phyloP scores from a whole-genome alignment of 1,284 basidiomycete genomes.

The Rhodotorula sp. region DNA sequence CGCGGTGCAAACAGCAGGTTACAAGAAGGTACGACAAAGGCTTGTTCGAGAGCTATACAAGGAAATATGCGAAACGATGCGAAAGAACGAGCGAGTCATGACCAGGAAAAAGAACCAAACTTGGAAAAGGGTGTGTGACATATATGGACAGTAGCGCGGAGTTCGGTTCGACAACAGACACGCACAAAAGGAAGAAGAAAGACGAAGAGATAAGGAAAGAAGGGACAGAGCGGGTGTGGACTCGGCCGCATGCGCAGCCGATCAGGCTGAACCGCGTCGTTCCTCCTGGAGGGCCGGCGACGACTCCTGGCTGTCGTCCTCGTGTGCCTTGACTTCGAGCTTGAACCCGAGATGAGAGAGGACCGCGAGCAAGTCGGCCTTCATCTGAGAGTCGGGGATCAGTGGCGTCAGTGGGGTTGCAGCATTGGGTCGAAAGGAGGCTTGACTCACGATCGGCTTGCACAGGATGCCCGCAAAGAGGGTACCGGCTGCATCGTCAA shows the following conservation, averaged over 20 bases:
- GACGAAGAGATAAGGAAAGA: background rate
- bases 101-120: background rate
- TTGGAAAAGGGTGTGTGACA: too few relatives aligned
- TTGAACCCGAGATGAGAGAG: conserved; percentile 34
- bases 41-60: background rate
- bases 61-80: conserved; percentile 3
- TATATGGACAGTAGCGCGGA: too few relatives aligned
- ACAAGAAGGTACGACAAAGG: too few relatives aligned
- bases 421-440: too few relatives aligned
- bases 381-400: conserved; percentile 12
- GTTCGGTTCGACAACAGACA: too few relatives aligned
- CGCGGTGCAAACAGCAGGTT: too few relatives aligned
- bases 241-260: background rate
- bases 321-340: conserved; percentile 23
- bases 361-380: conserved; percentile 32
- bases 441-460: conserved; percentile 33
- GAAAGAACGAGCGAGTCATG: conserved; percentile 2
- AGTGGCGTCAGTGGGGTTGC: background rate
- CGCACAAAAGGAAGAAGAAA: background rate
- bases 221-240: background rate
- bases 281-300: background rate
- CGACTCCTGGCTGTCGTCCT: background rate
- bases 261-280: conserved; percentile 9
- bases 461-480: conserved; percentile 80
- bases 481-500: conserved; percentile 58